phyloP scores from a whole-genome alignment of 129 eudicot genomes.

The Artemisia argyi region DNA sequence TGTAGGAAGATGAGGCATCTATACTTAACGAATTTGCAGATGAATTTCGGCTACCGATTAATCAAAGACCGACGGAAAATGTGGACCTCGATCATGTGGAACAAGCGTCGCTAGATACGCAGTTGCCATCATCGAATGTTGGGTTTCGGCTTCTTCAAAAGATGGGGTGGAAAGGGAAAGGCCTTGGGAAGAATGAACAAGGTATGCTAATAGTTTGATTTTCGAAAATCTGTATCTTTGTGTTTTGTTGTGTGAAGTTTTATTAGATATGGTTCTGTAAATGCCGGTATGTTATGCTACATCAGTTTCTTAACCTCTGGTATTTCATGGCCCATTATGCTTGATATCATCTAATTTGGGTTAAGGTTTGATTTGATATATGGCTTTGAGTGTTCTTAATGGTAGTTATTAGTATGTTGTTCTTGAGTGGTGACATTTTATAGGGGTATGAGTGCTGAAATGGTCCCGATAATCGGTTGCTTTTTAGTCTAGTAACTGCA shows the following conservation, averaged over 20 bases:
- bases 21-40: constrained; percentile 70
- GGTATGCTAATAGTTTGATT: constrained; percentile 41
- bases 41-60: constrained; percentile 85
- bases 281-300: background rate
- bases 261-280: background rate
- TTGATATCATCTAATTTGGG: background rate
- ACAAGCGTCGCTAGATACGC: constrained; percentile 91
- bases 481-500: too few relatives aligned
- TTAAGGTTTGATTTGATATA: background rate
- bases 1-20: constrained; percentile 53
- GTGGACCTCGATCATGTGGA: constrained; percentile 88
- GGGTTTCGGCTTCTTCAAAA: constrained; percentile 95
- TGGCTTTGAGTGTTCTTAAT: background rate
- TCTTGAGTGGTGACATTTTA: background rate
- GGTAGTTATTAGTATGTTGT: background rate
- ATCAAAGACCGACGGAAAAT: constrained; percentile 87
- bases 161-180: constrained; percentile 99
- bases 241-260: background rate
- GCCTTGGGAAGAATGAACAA: constrained; percentile 97
- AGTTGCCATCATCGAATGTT: constrained; percentile 75
- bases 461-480: too few relatives aligned
- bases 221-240: background rate
- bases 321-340: background rate
- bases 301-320: background rate
- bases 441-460: too few relatives aligned